These are phyloP conservation scores for Dichotomocladium elegans DNA, from an alignment of 371 early-diverging fungal genomes.

Conservation along the genomic window DNA sequence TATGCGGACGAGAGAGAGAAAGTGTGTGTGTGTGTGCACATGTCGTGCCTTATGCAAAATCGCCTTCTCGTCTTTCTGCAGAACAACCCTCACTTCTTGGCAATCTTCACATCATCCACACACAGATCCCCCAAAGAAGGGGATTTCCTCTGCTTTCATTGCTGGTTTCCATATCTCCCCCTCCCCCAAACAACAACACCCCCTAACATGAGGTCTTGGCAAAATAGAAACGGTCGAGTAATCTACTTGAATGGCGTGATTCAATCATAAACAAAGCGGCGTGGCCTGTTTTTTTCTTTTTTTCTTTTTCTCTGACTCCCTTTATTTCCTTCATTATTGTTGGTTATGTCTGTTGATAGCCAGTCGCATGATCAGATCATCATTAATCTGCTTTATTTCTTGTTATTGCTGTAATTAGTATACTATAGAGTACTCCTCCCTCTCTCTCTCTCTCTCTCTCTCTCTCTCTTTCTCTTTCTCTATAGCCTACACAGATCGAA, in stretches of 20 bases:
- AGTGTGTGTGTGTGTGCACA: not conserved
- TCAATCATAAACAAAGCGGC: no score
- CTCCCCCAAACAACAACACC: not conserved
- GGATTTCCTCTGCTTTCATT: no score
- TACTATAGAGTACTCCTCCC: no score
- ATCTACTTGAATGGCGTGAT: not conserved
- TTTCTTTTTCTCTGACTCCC: not conserved
- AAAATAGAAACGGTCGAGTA: not conserved
- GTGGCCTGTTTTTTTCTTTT: not conserved
- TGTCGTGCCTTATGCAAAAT: no score
- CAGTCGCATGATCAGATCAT: not conserved
- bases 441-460: no score
- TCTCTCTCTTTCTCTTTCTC: no score
- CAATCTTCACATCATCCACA: not conserved
- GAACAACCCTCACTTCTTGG: constrained; percentile 5
- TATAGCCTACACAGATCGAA: no score
- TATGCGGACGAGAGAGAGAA: not conserved
- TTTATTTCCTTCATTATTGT: not conserved
- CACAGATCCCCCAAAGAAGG: no score
- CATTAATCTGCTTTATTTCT: no score
- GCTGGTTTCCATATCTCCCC: not conserved
- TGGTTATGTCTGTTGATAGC: not conserved
- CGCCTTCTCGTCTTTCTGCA: not conserved
- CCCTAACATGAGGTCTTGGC: not conserved
- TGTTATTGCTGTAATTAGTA: constrained; percentile 7